Evolutionary conservation across 257 asterid genomes (phyloP).

Genomic region (Solanum megistacrolobum): DNA sequence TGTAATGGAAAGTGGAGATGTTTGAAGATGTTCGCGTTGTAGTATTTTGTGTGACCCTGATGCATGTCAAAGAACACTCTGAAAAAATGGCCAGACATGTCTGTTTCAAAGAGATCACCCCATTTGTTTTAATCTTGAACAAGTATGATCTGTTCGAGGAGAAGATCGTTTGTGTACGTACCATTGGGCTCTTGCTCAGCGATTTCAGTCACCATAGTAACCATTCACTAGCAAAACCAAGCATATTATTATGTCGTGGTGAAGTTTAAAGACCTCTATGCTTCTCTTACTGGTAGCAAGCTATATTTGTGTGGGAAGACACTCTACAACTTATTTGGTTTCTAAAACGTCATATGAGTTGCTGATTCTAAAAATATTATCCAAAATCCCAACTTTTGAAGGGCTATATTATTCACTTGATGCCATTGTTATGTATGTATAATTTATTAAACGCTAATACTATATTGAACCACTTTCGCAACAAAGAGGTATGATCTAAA

Average conservation of each 20-base stretch:
- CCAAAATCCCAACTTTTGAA: too few relatives aligned
- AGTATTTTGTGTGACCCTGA: neutral
- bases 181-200: neutral
- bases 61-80: conserved; percentile 4
- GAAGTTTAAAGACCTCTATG: conserved; percentile 5
- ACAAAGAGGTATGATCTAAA: too few relatives aligned
- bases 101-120: neutral
- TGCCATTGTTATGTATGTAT: too few relatives aligned
- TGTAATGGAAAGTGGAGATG: conserved; percentile 8
- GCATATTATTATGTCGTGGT: conserved; percentile 4
- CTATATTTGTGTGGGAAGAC: conserved; percentile 5
- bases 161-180: neutral
- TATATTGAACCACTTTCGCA: too few relatives aligned
- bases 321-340: neutral
- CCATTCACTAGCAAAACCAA: conserved; percentile 4
- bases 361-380: too few relatives aligned
- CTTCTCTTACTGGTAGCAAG: neutral
- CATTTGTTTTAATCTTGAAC: conserved; percentile 16
- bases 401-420: too few relatives aligned
- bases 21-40: conserved; percentile 17
- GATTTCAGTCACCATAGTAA: conserved; percentile 2
- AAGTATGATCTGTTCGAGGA: conserved; percentile 18
- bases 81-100: conserved; percentile 12
- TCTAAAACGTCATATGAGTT: too few relatives aligned
- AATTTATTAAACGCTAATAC: too few relatives aligned